Conservation (phyloP, 208 protist genomes). For the Tetramitus jugosus region DNA sequence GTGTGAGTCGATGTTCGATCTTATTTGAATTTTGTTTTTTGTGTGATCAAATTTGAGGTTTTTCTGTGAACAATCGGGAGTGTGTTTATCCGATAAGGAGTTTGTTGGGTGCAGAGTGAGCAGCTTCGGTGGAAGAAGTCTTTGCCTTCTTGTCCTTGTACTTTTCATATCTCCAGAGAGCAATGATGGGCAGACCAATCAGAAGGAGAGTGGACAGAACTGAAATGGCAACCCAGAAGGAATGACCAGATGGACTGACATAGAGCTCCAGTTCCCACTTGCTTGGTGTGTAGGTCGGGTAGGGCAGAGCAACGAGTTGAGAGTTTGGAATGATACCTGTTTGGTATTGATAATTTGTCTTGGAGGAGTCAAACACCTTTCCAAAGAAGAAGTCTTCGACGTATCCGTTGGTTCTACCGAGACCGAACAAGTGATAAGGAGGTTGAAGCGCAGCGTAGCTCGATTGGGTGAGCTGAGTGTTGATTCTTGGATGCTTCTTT, state of each 20-base stretch:
- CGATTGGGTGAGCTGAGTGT: not conserved
- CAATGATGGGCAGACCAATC: not conserved
- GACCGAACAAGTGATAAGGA: not conserved
- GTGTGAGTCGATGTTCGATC: too few species aligned
- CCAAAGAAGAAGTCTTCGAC: constrained; percentile 10
- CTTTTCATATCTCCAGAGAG: not conserved
- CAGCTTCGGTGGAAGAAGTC: too few species aligned
- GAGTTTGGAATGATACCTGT: not conserved
- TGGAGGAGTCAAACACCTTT: not conserved
- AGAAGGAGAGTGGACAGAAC: not conserved
- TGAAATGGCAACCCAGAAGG: not conserved
- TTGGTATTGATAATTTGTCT: not conserved
- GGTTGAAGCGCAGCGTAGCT: not conserved
- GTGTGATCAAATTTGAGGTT: too few species aligned
- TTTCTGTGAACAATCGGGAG: too few species aligned
- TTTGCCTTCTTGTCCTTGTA: not conserved
- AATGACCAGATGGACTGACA: not conserved
- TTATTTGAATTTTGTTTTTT: too few species aligned
- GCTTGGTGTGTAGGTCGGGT: not conserved
- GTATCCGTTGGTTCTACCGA: constrained; percentile 11
- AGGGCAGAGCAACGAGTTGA: not conserved
- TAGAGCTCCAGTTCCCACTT: not conserved
- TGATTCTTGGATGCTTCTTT: not conserved
- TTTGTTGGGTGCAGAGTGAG: too few species aligned
- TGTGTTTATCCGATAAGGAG: too few species aligned